Conservation (phyloP, 257 asterid genomes). For the Scutellaria minor region DNA sequence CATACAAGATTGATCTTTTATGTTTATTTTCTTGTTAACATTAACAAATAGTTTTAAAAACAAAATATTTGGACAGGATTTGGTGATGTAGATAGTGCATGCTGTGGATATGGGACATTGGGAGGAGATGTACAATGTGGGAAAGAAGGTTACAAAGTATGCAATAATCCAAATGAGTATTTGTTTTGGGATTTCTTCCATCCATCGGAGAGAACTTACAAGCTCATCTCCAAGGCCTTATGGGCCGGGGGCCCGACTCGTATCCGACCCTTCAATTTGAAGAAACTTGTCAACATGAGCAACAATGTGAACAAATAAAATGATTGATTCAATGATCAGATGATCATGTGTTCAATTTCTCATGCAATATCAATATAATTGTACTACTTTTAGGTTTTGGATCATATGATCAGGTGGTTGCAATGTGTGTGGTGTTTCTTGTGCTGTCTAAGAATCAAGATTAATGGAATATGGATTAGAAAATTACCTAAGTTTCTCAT, state of each 20-base stretch:
- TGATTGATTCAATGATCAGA: background rate
- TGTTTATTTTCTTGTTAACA: background rate
- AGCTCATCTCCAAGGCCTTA: constrained; percentile 62
- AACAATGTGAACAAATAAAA: background rate
- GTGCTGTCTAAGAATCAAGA: background rate
- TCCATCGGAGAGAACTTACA: constrained; percentile 65
- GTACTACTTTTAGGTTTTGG: background rate
- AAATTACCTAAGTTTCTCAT: too few relatives aligned
- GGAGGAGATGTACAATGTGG: constrained; percentile 76
- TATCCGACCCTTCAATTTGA: constrained; percentile 63
- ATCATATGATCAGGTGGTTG: background rate
- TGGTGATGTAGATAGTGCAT: constrained; percentile 53
- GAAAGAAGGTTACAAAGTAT: constrained; percentile 60
- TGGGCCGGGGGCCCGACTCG: constrained; percentile 56
- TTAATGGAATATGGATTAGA: background rate
- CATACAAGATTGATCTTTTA: too few relatives aligned
- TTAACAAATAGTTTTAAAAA: background rate
- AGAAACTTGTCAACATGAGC: constrained; percentile 48
- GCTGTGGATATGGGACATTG: constrained; percentile 71
- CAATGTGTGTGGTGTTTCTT: background rate
- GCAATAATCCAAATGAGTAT: constrained; percentile 48
- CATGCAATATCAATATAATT: background rate
- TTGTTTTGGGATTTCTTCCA: constrained; percentile 82
- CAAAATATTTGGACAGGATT: constrained; percentile 46
- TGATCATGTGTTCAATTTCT: background rate